Evolutionary conservation across 208 protist species (phyloP).

Genomic region (Leishmania braziliensis): DNA sequence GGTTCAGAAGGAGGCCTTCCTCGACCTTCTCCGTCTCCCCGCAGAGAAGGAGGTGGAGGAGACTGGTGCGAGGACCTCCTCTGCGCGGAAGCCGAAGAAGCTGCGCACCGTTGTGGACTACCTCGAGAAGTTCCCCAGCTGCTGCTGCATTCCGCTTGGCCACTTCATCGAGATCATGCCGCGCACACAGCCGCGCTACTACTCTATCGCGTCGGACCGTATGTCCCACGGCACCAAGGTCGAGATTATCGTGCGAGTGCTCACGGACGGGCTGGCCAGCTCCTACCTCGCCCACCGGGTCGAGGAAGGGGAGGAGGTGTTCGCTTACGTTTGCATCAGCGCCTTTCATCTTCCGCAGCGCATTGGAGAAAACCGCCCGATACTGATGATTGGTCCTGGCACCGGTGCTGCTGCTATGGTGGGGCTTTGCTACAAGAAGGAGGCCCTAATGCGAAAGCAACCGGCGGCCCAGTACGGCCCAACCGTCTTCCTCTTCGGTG

Average conservation of each 20-base stretch:
- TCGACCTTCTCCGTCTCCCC: slow-evolving; percentile 35
- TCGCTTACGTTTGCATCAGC: slow-evolving; percentile 86
- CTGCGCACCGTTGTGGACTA: slow-evolving; percentile 72
- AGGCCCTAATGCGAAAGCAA: slow-evolving; percentile 58
- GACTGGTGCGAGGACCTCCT: background rate
- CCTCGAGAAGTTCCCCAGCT: slow-evolving; percentile 73
- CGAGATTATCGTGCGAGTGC: slow-evolving; percentile 82
- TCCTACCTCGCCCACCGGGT: slow-evolving; percentile 70
- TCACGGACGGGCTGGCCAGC: slow-evolving; percentile 79
- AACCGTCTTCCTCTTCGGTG: slow-evolving; percentile 75
- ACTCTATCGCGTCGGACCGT: slow-evolving; percentile 95
- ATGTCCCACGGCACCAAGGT: slow-evolving; percentile 65
- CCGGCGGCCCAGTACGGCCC: slow-evolving; percentile 34
- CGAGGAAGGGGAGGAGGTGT: slow-evolving; percentile 40
- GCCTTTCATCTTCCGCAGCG: slow-evolving; percentile 84
- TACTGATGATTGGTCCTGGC: slow-evolving; percentile 94
- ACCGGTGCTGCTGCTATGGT: slow-evolving; percentile 90
- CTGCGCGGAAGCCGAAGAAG: slow-evolving; percentile 15
- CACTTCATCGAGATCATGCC: slow-evolving; percentile 91
- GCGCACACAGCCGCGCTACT: slow-evolving; percentile 93
- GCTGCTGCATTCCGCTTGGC: slow-evolving; percentile 55
- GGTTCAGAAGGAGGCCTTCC: slow-evolving; percentile 56
- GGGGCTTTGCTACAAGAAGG: slow-evolving; percentile 75
- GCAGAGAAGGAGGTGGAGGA: slow-evolving; percentile 4
- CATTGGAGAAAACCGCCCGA: slow-evolving; percentile 41